Evolutionary conservation across 2,329 filamentous ascomycete species (phyloP).

Genomic region (Trichoderma semiorbis): DNA sequence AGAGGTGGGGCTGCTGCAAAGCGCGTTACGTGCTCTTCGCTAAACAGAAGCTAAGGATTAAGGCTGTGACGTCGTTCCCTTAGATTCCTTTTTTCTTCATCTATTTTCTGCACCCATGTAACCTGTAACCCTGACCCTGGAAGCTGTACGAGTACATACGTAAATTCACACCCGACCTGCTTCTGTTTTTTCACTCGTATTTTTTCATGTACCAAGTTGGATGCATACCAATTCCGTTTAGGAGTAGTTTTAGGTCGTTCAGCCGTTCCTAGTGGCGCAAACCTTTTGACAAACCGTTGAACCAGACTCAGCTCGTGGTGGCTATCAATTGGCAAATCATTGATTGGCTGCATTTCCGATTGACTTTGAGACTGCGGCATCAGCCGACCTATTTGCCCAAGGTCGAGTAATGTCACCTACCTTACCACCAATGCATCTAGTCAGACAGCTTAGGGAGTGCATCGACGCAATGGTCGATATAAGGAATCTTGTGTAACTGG

Average conservation of each 20-base stretch:
- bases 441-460: neutral
- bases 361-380: neutral
- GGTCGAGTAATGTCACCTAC: neutral
- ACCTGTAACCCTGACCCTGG: neutral
- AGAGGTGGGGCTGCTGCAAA: slow-evolving; percentile 6
- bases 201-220: neutral
- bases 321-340: neutral
- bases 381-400: neutral
- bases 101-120: neutral
- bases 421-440: neutral
- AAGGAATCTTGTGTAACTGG: neutral
- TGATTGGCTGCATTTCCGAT: neutral
- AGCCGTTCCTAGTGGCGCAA: neutral
- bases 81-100: too few species aligned
- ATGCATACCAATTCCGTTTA: neutral
- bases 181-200: neutral
- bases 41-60: neutral
- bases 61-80: slow-evolving; percentile 6
- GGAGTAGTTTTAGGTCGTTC: neutral
- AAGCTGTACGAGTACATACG: neutral
- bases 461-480: neutral
- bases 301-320: neutral
- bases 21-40: slow-evolving; percentile 10
- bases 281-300: neutral
- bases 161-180: neutral